These are phyloP conservation scores for Fusarium armeniacum DNA, from an alignment of 2,329 filamentous ascomycete genomes.

Conservation along the genomic window DNA sequence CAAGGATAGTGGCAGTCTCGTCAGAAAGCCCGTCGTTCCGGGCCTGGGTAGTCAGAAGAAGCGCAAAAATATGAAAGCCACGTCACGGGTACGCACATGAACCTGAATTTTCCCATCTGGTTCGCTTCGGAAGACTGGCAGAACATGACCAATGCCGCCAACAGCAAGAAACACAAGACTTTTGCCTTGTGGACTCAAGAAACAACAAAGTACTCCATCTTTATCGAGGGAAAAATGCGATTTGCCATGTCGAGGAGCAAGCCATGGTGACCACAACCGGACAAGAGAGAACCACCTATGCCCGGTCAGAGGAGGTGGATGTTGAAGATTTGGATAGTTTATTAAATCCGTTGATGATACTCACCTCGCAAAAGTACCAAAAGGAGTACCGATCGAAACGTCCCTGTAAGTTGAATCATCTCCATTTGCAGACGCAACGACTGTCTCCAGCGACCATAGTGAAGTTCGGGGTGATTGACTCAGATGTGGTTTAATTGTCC, in stretches of 20 bases:
- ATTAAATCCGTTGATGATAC: slow-evolving; percentile 21
- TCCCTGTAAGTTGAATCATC: slow-evolving; percentile 70
- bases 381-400: slow-evolving; percentile 74
- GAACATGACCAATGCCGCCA: slow-evolving; percentile 78
- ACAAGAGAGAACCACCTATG: slow-evolving; percentile 84
- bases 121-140: slow-evolving; percentile 77
- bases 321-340: neutral
- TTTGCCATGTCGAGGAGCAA: slow-evolving; percentile 88
- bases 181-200: slow-evolving; percentile 78
- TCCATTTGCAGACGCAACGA: slow-evolving; percentile 68
- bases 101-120: slow-evolving; percentile 75
- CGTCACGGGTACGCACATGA: slow-evolving; percentile 61
- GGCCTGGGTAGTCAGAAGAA: slow-evolving; percentile 56
- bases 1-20: slow-evolving; percentile 73
- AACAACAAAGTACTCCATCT: slow-evolving; percentile 83
- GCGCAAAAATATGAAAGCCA: neutral
- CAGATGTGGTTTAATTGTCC: slow-evolving; percentile 66
- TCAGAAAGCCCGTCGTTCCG: slow-evolving; percentile 75
- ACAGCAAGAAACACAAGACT: slow-evolving; percentile 84
- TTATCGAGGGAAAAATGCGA: slow-evolving; percentile 76
- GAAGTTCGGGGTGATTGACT: slow-evolving; percentile 77
- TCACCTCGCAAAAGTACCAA: slow-evolving; percentile 67
- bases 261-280: slow-evolving; percentile 84
- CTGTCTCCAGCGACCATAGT: slow-evolving; percentile 77
- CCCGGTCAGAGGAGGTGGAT: slow-evolving; percentile 15